Percentiles rank a stretch among this genome's conserved stretches.
Conservation (phyloP, 169 alveolate genomes). For the Ichthyophthirius multifiliis region DNA sequence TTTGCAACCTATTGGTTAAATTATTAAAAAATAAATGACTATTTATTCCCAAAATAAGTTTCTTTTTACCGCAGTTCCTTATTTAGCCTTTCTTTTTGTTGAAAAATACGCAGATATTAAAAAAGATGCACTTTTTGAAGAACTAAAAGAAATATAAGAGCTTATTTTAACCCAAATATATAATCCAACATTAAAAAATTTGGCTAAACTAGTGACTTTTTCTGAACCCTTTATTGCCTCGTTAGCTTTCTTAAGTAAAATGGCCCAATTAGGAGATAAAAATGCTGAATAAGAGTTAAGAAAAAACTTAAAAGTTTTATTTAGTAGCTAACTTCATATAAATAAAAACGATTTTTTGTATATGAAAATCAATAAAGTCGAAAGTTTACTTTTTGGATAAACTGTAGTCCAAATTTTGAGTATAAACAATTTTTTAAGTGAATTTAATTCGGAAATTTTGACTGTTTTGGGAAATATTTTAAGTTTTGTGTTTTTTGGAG, state of each 20-base stretch:
- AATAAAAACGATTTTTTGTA: too few relatives aligned
- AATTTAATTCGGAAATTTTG: too few relatives aligned
- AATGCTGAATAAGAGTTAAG: too few relatives aligned
- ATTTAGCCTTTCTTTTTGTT: not conserved
- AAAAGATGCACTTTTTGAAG: not conserved
- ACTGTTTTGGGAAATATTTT: too few relatives aligned
- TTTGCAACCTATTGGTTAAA: too few relatives aligned
- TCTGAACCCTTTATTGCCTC: not conserved
- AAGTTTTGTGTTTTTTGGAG: too few relatives aligned
- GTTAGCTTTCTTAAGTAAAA: not conserved
- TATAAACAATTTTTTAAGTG: too few relatives aligned
- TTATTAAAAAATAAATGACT: not conserved
- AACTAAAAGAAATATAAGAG: not conserved
- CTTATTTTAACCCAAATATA: not conserved
- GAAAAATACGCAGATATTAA: not conserved
- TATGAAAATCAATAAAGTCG: too few relatives aligned
- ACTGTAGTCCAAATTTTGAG: too few relatives aligned
- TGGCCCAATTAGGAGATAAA: not conserved
- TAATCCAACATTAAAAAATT: not conserved
- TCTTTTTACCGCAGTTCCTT: not conserved
- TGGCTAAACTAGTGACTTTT: not conserved
- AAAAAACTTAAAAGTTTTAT: too few relatives aligned
- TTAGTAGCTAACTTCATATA: too few relatives aligned
- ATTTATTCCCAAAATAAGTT: not conserved
- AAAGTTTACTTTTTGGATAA: too few relatives aligned